Evolutionary conservation across 2,329 filamentous ascomycete genomes (phyloP).

Genomic region (Cladosporium halotolerans): DNA sequence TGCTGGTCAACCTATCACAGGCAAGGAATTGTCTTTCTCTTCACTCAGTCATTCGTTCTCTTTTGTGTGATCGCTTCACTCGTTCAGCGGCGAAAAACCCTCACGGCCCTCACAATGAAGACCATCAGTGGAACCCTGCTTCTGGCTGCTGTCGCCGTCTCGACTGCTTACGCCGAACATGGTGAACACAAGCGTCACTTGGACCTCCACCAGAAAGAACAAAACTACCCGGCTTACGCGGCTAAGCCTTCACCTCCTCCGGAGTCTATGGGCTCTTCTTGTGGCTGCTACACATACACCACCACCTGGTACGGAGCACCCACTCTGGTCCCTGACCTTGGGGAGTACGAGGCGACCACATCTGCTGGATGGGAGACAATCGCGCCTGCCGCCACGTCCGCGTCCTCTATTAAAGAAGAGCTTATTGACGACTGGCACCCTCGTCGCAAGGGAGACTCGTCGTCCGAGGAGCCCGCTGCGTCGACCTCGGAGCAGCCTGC

Average conservation of each 20-base stretch:
- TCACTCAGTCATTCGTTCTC: not conserved
- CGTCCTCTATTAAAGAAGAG: not conserved
- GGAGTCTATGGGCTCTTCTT: constrained; percentile 30
- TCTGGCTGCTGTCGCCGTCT: constrained; percentile 10
- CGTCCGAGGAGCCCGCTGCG: not conserved
- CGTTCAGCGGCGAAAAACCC: constrained; percentile 10
- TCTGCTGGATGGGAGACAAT: constrained; percentile 4
- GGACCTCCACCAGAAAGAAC: constrained; percentile 11
- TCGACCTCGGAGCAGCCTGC: not conserved
- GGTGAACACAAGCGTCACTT: constrained; percentile 12
- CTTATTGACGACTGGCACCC: not conserved
- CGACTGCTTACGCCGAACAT: constrained; percentile 8
- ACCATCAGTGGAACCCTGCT: constrained; percentile 11
- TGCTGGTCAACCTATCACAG: constrained; percentile 9
- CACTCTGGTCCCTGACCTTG: constrained; percentile 32
- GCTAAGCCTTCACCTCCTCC: constrained; percentile 4
- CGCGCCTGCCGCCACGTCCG: constrained; percentile 12
- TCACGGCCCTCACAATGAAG: constrained; percentile 10
- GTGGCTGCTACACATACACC: constrained; percentile 69
- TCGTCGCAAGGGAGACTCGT: not conserved
- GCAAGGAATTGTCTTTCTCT: constrained; percentile 5
- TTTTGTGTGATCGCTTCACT: constrained; percentile 12
- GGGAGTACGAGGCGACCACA: constrained; percentile 10
- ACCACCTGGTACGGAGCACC: constrained; percentile 62
- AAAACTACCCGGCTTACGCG: constrained; percentile 7